phyloP scores from a whole-genome alignment of 345 rosid genomes.

The Lumnitzera racemosa region DNA sequence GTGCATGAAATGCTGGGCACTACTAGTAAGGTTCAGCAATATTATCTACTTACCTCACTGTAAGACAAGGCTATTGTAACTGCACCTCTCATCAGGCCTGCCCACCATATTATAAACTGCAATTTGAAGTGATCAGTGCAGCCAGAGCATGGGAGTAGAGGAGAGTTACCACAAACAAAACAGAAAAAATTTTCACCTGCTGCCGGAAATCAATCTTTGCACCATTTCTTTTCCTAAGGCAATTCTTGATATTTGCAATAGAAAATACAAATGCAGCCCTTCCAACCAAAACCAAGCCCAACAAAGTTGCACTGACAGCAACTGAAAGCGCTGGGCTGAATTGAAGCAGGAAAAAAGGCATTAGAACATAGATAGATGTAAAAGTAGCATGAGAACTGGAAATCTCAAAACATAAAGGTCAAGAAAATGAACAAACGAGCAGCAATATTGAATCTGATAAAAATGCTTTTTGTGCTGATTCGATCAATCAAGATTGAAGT shows the following conservation, averaged over 20 bases:
- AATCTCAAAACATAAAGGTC: not conserved
- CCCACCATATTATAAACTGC: slow-evolving; percentile 80
- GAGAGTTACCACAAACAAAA: not conserved
- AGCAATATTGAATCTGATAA: too few species aligned
- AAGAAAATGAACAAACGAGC: not conserved
- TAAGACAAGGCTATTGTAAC: slow-evolving; percentile 63
- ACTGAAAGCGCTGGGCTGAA: slow-evolving; percentile 29
- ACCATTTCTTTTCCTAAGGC: slow-evolving; percentile 14
- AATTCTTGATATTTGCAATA: slow-evolving; percentile 38
- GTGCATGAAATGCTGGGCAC: not conserved
- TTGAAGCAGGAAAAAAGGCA: not conserved
- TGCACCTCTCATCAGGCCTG: slow-evolving; percentile 78
- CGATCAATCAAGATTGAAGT: too few species aligned
- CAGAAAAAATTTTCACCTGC: slow-evolving; percentile 30
- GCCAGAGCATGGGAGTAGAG: not conserved
- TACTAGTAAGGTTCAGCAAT: too few species aligned
- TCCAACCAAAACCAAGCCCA: slow-evolving; percentile 48
- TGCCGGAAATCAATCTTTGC: slow-evolving; percentile 35
- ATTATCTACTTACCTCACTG: slow-evolving; percentile 24
- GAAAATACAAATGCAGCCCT: slow-evolving; percentile 66
- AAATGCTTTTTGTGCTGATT: too few species aligned
- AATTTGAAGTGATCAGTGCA: slow-evolving; percentile 8
- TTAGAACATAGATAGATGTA: not conserved
- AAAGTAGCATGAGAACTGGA: too few species aligned
- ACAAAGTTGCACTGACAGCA: slow-evolving; percentile 43